Base-by-base conservation (phyloP, 1,139 yeast genomes). In the Arxiozyma slooffiae region DNA sequence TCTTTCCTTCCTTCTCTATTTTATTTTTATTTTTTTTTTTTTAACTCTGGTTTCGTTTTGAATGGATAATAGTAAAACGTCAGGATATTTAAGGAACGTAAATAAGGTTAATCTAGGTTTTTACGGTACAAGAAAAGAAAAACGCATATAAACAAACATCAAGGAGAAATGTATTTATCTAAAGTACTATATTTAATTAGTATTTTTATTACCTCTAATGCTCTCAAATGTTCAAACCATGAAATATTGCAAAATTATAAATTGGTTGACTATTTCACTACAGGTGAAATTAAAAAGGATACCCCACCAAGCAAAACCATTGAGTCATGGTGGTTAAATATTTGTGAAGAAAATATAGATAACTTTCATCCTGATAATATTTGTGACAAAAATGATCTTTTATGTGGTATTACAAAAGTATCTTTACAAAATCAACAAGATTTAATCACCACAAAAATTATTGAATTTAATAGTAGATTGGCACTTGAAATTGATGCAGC, bases 291-390 rank as follows among this genome's bases (percentile, higher is more conserved):
- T 5, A 60, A 72, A 36, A 70, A 67, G 44, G 77, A 76, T 47
- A 86, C 96, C 16, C 97, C 97, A 24, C 97, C 97, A 2, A 77
- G 90, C 6, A 71, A 68, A 44, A 80, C 87, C 2, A 75, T 72
- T 48, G 68, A 74, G 39, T 74, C 79, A 3, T 86, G 96, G 90
- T 79, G 74, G 60, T 60, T 89, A 47, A 84, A 87, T 46, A 73
- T 88, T 14, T 87, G 95, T 67, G 80, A 77, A 44, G 70, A 78
- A 9, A 67, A 77, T 30, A 62, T 41, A 50, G 58, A 44, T 47
- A 54, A 52, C 18, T 60, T 65, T 41, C 60, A 50, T 16, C 40
- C 50, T 6, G 63, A 66, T 22, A 68, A 68, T 3, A 70, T 70
- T 24, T 88, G 96, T 67, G 85, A 88, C 0, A 70, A 71, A 48